These are phyloP conservation scores for Caloboletus inedulis DNA, from an alignment of 1,284 basidiomycete species.

Conservation along the genomic window DNA sequence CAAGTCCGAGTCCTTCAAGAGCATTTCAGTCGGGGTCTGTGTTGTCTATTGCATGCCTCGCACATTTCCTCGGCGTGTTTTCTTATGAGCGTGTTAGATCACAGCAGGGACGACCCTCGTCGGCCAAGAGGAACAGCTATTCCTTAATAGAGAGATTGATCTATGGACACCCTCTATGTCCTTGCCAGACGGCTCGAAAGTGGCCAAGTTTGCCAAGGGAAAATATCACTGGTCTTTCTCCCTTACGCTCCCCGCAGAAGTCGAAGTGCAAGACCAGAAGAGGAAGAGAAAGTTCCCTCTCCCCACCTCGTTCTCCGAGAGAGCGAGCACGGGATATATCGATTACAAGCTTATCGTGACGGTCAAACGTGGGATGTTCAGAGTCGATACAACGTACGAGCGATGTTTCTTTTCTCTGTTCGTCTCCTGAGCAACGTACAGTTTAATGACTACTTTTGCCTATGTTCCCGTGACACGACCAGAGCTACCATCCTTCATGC, in stretches of 20 bases:
- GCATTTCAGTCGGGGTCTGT: constrained; percentile 40
- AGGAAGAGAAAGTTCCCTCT: constrained; percentile 36
- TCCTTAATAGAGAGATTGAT: constrained; percentile 38
- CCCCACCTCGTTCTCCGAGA: constrained; percentile 49
- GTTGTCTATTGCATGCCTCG: constrained; percentile 15
- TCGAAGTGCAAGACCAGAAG: constrained; percentile 33
- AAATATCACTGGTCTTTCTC: constrained; percentile 46
- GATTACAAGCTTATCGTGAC: constrained; percentile 50
- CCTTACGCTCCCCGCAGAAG: constrained; percentile 42
- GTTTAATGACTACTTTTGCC: constrained; percentile 34
- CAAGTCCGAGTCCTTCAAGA: constrained; percentile 45
- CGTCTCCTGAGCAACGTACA: constrained; percentile 7
- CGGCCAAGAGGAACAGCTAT: constrained; percentile 44
- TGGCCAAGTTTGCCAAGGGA: constrained; percentile 40
- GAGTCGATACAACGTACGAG: constrained; percentile 41
- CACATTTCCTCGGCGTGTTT: background rate
- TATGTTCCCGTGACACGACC: constrained; percentile 43
- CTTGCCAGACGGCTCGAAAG: constrained; percentile 21
- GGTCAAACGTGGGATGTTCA: constrained; percentile 45
- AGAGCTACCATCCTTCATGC: constrained; percentile 44
- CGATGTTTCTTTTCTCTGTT: background rate
- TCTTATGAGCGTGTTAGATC: constrained; percentile 29
- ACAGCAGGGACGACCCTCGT: constrained; percentile 42
- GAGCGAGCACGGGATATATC: constrained; percentile 44
- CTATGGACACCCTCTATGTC: constrained; percentile 36